Conservation (phyloP, 2,329 filamentous ascomycete species). For the Lithohypha guttulata region DNA sequence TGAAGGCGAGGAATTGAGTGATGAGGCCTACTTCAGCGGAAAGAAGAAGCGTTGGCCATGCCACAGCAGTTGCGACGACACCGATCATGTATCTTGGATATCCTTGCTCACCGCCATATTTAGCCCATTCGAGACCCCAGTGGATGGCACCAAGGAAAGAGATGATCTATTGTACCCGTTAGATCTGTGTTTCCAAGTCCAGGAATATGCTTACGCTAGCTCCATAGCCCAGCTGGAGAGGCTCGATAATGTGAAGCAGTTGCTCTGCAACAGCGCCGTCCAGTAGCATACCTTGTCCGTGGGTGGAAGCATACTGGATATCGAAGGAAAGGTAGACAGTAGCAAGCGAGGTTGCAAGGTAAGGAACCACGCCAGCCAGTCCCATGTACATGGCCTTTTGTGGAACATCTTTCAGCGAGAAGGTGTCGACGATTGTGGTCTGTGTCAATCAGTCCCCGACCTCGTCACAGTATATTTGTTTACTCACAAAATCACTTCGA, state of each 20-base stretch:
- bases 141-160: constrained; percentile 91
- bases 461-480: background rate
- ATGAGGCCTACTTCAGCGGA: constrained; percentile 78
- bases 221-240: constrained; percentile 81
- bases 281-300: constrained; percentile 54
- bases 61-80: constrained; percentile 64
- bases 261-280: constrained; percentile 60
- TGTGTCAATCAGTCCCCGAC: constrained; percentile 25
- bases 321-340: constrained; percentile 77
- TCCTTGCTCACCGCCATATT: constrained; percentile 55
- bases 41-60: constrained; percentile 82
- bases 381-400: constrained; percentile 58
- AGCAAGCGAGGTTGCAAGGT: constrained; percentile 70
- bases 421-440: constrained; percentile 58
- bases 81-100: constrained; percentile 77
- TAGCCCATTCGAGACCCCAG: constrained; percentile 80
- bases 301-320: constrained; percentile 56
- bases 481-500: constrained; percentile 48
- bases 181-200: too few species aligned
- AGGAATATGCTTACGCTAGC: constrained; percentile 65
- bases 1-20: constrained; percentile 75
- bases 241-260: constrained; percentile 66
- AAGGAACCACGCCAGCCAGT: constrained; percentile 71
- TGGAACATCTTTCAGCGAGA: constrained; percentile 54
- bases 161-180: constrained; percentile 62